A percentile compares a stretch with the other conserved stretches of the same genome.
phyloP scores from a whole-genome alignment of 192 early-diverging fungal species.

The Fimicolochytrium jonesii region DNA sequence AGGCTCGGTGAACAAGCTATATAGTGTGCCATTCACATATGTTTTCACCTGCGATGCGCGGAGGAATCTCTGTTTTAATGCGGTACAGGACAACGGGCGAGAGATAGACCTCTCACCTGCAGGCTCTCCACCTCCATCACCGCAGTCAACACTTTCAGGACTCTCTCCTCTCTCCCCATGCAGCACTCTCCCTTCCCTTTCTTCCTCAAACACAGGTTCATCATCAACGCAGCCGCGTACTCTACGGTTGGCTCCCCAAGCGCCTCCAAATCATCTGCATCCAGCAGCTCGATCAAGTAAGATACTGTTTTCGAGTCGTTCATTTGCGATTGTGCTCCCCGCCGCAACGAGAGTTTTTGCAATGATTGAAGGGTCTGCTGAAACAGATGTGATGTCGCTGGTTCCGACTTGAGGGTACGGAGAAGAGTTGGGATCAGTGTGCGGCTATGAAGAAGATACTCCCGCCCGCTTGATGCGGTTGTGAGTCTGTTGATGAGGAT shows the following conservation, averaged over 20 bases:
- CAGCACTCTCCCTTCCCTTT: slow-evolving; percentile 25
- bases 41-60: slow-evolving; percentile 45
- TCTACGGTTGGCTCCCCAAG: slow-evolving; percentile 41
- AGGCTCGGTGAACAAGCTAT: slow-evolving; percentile 40
- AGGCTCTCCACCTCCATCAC: slow-evolving; percentile 41
- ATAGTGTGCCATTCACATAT: slow-evolving; percentile 50
- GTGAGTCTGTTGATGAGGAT: slow-evolving; percentile 38
- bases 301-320: slow-evolving; percentile 35
- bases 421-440: slow-evolving; percentile 27
- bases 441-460: slow-evolving; percentile 29
- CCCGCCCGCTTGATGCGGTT: slow-evolving; percentile 38
- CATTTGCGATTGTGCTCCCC: slow-evolving; percentile 38
- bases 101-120: slow-evolving; percentile 23
- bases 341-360: slow-evolving; percentile 49
- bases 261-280: slow-evolving; percentile 22
- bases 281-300: slow-evolving; percentile 31
- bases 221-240: slow-evolving; percentile 44
- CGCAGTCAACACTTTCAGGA: slow-evolving; percentile 24
- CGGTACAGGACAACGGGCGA: not conserved
- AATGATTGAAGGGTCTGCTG: slow-evolving; percentile 43
- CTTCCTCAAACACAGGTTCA: slow-evolving; percentile 51
- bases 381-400: slow-evolving; percentile 18
- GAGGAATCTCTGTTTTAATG: too few relatives aligned
- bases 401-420: slow-evolving; percentile 20
- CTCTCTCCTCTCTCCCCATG: not conserved